Conservation (phyloP, 768 basidiomycete species). For the Rhizopogon vulgaris region DNA sequence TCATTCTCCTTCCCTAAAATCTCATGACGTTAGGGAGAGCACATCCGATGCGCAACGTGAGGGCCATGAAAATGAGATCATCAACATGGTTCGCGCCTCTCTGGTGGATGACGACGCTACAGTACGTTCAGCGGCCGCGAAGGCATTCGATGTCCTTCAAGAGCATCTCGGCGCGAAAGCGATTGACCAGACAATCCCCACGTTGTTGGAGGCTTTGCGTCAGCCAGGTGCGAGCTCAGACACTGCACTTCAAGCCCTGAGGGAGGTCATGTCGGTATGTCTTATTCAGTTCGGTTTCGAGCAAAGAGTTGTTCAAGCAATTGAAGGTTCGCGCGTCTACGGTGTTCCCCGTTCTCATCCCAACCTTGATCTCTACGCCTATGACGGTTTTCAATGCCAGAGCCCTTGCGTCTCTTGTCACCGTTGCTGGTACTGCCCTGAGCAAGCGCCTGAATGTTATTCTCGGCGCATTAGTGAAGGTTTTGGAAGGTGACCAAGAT, state of each 20-base stretch:
- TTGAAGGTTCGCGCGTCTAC: slow-evolving; percentile 83
- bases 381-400: slow-evolving; percentile 95
- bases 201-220: slow-evolving; percentile 85
- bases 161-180: slow-evolving; percentile 86
- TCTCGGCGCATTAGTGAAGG: slow-evolving; percentile 72
- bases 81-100: slow-evolving; percentile 74
- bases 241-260: slow-evolving; percentile 88
- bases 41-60: slow-evolving; percentile 80
- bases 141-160: slow-evolving; percentile 87
- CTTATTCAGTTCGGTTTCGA: background rate
- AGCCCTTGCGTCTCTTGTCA: slow-evolving; percentile 84
- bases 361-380: slow-evolving; percentile 82
- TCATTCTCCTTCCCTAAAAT: background rate
- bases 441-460: slow-evolving; percentile 79
- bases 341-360: slow-evolving; percentile 96
- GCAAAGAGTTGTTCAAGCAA: slow-evolving; percentile 1
- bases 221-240: slow-evolving; percentile 93
- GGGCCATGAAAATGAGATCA: slow-evolving; percentile 84
- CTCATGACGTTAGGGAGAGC: slow-evolving; percentile 52
- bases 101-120: slow-evolving; percentile 84
- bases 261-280: slow-evolving; percentile 89
- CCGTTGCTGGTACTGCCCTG: slow-evolving; percentile 87
- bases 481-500: slow-evolving; percentile 60
- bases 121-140: slow-evolving; percentile 87
- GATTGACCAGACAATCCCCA: slow-evolving; percentile 95